Evolutionary conservation across 352 stramenopile genomes (phyloP), one percentile per base, ranked within the genome.

Genomic region (Plasmopara viticola): DNA sequence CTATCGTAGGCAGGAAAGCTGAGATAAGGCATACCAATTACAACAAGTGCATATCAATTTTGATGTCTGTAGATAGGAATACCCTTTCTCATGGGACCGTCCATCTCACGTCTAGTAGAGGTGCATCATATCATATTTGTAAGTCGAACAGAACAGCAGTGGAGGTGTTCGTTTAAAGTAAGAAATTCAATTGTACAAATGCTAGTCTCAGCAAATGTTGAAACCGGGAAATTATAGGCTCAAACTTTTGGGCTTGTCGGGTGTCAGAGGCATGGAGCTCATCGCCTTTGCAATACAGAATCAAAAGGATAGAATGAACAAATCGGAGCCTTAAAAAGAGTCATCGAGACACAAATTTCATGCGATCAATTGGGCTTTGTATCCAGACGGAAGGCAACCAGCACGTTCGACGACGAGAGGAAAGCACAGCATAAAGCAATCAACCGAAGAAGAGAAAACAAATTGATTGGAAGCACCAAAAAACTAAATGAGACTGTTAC

Each of bases 221-320:
- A 88, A 50, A 62, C 70, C 1, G 79, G 90, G 45, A 66, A 64
- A 7, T 64, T 87, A n/a, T 77, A 90, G 48, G 65, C 71, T 60
- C 79, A 88, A 47, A 66, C 91, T 44, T 94, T 94, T 49, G 74
- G 79, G 2, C 80, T 94, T 39, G 74, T 94, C 1, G 83, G 83
- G n/a, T 14, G 79, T 88, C 14, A 78, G 91, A 45, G 80, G 83
- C 57, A 87, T 94, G 76, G 80, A 90, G 31, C 55, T 94, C 10
- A 94, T 94, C 48, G 70, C 81, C 9, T 89, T 91, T 44, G 71
- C 76, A 33, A 62, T 87, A 34, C 76, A 87, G 51, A 69, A 86
- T 30, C 50, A 72, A 45, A 37, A 66, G 18, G 62, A 69, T 85
- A n/a, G 57, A 75, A 41, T 68, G 86, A 4, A 57, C 64, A 10